These are phyloP conservation scores for Kockovaella imperatae DNA, from an alignment of 768 basidiomycete species.

Conservation along the genomic window DNA sequence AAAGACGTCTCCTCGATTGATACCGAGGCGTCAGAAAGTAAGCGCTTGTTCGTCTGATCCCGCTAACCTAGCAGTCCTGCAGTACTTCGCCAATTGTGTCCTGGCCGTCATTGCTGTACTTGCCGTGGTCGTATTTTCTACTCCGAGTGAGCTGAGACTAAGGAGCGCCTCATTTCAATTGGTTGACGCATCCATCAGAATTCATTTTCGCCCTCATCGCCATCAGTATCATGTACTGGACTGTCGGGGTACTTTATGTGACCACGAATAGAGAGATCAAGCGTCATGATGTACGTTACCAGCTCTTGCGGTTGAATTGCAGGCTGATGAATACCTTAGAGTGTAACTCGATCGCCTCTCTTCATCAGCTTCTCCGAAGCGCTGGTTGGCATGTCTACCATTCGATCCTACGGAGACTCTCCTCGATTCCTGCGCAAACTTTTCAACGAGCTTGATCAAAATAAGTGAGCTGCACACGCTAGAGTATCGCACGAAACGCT, in stretches of 20 bases:
- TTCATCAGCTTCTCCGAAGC: conserved; percentile 46
- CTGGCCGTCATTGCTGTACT: conserved; percentile 40
- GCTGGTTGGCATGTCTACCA: conserved; percentile 45
- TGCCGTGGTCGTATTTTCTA: conserved; percentile 39
- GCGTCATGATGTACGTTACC: conserved; percentile 43
- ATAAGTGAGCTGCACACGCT: conserved; percentile 30
- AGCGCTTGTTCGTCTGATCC: conserved; percentile 1
- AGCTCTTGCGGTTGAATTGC: neutral
- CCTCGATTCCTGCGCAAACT: conserved; percentile 45
- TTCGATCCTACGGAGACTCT: conserved; percentile 47
- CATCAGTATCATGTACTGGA: conserved; percentile 41
- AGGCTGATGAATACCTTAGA: conserved; percentile 17
- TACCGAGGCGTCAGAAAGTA: conserved; percentile 42
- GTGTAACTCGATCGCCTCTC: conserved; percentile 45
- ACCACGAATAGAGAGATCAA: conserved; percentile 47
- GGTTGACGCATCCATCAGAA: conserved; percentile 10
- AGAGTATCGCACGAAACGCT: neutral
- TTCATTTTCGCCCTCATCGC: conserved; percentile 41
- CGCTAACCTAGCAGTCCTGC: conserved; percentile 16
- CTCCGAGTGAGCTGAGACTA: conserved; percentile 34
- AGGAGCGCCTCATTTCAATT: neutral
- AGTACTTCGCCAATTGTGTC: conserved; percentile 32
- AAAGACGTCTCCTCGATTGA: conserved; percentile 77
- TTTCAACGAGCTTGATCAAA: conserved; percentile 44
- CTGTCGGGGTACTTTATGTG: conserved; percentile 45